Evolutionary conservation across 169 alveolate species (phyloP), one percentile per base, ranked within the genome.

Genomic region (Cryptosporidium viatorum): DNA sequence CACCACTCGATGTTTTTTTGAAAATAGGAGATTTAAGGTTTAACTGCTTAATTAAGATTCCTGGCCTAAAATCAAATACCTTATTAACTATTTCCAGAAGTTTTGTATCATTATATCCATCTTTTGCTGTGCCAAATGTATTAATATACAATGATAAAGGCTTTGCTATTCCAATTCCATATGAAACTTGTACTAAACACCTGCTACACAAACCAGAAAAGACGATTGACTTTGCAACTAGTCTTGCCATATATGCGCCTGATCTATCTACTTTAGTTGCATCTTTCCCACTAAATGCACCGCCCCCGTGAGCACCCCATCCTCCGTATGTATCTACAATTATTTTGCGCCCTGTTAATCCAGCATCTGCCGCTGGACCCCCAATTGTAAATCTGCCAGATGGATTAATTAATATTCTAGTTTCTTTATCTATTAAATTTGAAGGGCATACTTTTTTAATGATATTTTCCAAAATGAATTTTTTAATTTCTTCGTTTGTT

Each of bases 221-320:
- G 33, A 99, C 99, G 31, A 99, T 91, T 4, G 99, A 98, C 93
- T 98, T 99, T 43, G 99, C 99, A 48, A 97, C 98, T 95, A 96
- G 95, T 73, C 99, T 96, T 85, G 99, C 98, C 85, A 97, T 97
- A 94, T 99, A 99, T 37, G 99, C 99, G 29, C 99, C 99, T 18
- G 99, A 97, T 59, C 99, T 95, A 91, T 99, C 99, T 45, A 98
- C 99, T 95, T 99, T 99, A 48, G 99, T 96, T 67, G 98, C 93
- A 89, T 99, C 99, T 92, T 99, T 99, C 91, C 99, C 99, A 65
- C 99, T 98, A 96, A 99, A 99, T 67, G 99, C 99, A 62, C 99
- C 99, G 16, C 99, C 99, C 29, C 99, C 99, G 92, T 98, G 99
- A 29, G 99, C 99, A 18, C 99, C 99, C 99, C 99, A 98, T 62